Conservation (phyloP, 345 rosid genomes). For the Noccaea bulbosa region DNA sequence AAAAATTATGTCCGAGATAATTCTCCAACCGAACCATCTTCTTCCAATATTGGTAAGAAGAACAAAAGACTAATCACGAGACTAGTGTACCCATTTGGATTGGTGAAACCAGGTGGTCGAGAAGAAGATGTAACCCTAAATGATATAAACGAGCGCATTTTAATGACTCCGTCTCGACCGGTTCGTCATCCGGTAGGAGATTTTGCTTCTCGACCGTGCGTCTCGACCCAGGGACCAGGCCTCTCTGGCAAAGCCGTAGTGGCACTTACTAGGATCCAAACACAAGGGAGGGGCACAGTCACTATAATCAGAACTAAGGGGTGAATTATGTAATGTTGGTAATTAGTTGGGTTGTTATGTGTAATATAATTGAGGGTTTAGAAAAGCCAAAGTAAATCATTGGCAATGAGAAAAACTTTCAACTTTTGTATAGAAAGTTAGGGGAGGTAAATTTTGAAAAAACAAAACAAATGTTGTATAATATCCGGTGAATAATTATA, state of each 20-base stretch:
- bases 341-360: slow-evolving; percentile 27
- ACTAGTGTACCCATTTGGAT: slow-evolving; percentile 87
- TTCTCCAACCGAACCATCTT: slow-evolving; percentile 26
- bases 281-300: slow-evolving; percentile 93
- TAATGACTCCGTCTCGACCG: slow-evolving; percentile 85
- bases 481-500: not conserved
- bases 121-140: slow-evolving; percentile 82
- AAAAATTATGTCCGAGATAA: slow-evolving; percentile 17
- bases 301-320: slow-evolving; percentile 97
- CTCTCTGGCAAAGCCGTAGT: slow-evolving; percentile 95
- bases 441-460: slow-evolving; percentile 29
- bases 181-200: slow-evolving; percentile 96
- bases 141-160: slow-evolving; percentile 80
- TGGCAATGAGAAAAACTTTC: slow-evolving; percentile 32
- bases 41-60: slow-evolving; percentile 27
- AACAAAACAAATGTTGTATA: slow-evolving; percentile 5
- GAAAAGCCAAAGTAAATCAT: slow-evolving; percentile 31
- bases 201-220: slow-evolving; percentile 78
- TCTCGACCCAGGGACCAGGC: slow-evolving; percentile 67
- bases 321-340: slow-evolving; percentile 39
- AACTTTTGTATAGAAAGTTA: slow-evolving; percentile 32
- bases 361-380: slow-evolving; percentile 26
- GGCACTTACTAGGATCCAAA: slow-evolving; percentile 90
- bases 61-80: slow-evolving; percentile 54
- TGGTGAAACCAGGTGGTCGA: slow-evolving; percentile 91